Percentiles rank a stretch among this genome's conserved stretches.
phyloP scores from a whole-genome alignment of 2,329 filamentous ascomycete genomes.

The Endothia cerciana region DNA sequence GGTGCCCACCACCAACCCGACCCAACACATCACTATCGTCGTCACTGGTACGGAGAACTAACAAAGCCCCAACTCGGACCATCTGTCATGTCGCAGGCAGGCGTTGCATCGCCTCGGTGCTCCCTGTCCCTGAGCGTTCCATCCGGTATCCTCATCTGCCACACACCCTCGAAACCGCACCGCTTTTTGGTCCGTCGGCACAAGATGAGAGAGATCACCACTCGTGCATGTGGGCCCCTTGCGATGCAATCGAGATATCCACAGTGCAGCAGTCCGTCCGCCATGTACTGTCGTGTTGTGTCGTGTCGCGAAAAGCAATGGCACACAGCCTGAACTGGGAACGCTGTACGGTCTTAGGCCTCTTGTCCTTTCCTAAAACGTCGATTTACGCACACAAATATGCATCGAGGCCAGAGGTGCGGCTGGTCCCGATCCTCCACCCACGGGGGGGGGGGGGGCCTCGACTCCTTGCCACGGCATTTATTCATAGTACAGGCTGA shows the following conservation, averaged over 20 bases:
- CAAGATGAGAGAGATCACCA: constrained; percentile 29
- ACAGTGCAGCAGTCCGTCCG: constrained; percentile 23
- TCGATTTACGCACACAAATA: not conserved
- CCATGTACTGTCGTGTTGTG: not conserved
- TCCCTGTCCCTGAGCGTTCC: constrained; percentile 5
- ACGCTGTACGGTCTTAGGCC: not conserved
- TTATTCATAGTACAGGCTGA: no score
- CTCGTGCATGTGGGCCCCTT: constrained; percentile 22
- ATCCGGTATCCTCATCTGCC: not conserved
- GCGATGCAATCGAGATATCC: constrained; percentile 27
- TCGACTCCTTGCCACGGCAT: constrained; percentile 5
- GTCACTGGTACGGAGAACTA: constrained; percentile 1
- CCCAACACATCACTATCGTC: constrained; percentile 4
- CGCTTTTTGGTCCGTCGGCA: constrained; percentile 30
- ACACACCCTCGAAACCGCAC: constrained; percentile 31
- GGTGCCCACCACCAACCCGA: constrained; percentile 8
- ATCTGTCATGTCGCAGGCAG: constrained; percentile 12
- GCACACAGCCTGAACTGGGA: not conserved
- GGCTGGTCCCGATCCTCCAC: constrained; percentile 10
- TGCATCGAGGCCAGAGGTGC: constrained; percentile 12
- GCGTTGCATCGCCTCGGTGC: constrained; percentile 12
- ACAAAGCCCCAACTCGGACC: constrained; percentile 10
- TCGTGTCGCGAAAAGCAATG: not conserved
- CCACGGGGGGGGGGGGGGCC: no score
- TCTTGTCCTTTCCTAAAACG: constrained; percentile 11